These are phyloP conservation scores for Cyclotella kingstonii DNA, from an alignment of 108 stramenopile species.

Conservation along the genomic window DNA sequence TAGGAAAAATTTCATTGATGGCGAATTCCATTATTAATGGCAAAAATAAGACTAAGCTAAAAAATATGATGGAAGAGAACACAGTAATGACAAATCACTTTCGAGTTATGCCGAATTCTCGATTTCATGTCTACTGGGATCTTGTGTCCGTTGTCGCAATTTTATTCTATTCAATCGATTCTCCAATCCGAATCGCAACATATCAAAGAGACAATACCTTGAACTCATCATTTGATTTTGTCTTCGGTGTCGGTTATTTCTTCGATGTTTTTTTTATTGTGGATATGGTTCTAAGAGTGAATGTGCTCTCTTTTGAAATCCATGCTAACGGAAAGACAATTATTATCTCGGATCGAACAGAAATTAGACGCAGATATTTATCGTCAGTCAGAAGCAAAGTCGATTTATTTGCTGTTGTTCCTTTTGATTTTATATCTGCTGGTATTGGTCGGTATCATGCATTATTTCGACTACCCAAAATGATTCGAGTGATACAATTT, in stretches of 20 bases:
- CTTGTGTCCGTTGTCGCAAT: constrained; percentile 20
- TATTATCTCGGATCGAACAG: constrained; percentile 18
- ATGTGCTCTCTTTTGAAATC: constrained; percentile 20
- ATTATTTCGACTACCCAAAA: constrained; percentile 33
- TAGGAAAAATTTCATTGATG: constrained; percentile 15
- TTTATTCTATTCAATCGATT: constrained; percentile 29
- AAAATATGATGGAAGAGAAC: constrained; percentile 43
- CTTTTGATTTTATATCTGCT: constrained; percentile 36
- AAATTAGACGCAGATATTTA: constrained; percentile 26
- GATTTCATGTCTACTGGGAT: constrained; percentile 46
- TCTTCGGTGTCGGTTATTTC: constrained; percentile 28
- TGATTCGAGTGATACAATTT: constrained; percentile 42
- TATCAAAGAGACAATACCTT: constrained; percentile 12
- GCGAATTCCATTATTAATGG: constrained; percentile 15
- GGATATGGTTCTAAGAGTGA: constrained; percentile 38
- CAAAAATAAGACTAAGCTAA: constrained; percentile 40
- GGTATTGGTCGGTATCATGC: constrained; percentile 25
- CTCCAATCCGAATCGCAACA: constrained; percentile 32
- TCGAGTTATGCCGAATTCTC: constrained; percentile 37
- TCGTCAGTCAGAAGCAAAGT: constrained; percentile 21
- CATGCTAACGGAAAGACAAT: constrained; percentile 29
- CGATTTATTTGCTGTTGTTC: constrained; percentile 33
- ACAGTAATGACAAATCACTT: constrained; percentile 28
- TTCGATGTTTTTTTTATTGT: constrained; percentile 39
- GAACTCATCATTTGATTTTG: constrained; percentile 22